Evolutionary conservation across 305 asterid genomes (phyloP).

Genomic region (Plantago coronopus): DNA sequence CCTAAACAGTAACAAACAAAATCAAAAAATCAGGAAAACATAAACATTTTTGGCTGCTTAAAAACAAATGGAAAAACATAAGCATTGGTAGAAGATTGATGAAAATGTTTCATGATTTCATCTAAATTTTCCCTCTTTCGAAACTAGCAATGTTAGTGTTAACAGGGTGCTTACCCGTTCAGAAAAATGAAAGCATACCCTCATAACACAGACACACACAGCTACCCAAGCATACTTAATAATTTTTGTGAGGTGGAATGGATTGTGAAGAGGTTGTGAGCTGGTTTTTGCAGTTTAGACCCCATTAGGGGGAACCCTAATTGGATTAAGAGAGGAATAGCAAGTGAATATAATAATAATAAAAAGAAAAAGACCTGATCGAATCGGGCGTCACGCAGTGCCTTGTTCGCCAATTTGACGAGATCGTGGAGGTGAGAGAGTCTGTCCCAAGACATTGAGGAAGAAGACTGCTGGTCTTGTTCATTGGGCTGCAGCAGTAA

Average conservation of each 20-base stretch:
- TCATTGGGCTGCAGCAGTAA: constrained; percentile 40
- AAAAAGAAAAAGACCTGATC: constrained; percentile 51
- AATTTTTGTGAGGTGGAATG: no score
- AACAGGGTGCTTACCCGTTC: no score
- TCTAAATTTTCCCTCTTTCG: no score
- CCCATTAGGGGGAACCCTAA: no score
- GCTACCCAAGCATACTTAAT: no score
- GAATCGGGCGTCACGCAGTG: constrained; percentile 58
- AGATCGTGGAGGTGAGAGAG: constrained; percentile 48
- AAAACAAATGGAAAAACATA: neutral
- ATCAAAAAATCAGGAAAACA: constrained; percentile 17
- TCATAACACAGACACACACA: no score
- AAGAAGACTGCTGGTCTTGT: constrained; percentile 34
- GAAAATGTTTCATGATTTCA: no score
- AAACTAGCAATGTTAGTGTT: no score
- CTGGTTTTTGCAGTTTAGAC: no score
- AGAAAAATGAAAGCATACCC: no score
- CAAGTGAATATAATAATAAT: neutral
- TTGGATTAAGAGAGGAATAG: neutral
- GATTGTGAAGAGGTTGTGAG: no score
- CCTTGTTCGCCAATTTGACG: constrained; percentile 61
- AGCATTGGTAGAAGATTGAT: no score
- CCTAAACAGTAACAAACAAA: constrained; percentile 39
- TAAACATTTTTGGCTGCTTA: neutral
- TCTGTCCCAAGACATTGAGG: constrained; percentile 64